These are phyloP conservation scores for Boletus bicolor DNA, from an alignment of 768 basidiomycete genomes.

Conservation along the genomic window DNA sequence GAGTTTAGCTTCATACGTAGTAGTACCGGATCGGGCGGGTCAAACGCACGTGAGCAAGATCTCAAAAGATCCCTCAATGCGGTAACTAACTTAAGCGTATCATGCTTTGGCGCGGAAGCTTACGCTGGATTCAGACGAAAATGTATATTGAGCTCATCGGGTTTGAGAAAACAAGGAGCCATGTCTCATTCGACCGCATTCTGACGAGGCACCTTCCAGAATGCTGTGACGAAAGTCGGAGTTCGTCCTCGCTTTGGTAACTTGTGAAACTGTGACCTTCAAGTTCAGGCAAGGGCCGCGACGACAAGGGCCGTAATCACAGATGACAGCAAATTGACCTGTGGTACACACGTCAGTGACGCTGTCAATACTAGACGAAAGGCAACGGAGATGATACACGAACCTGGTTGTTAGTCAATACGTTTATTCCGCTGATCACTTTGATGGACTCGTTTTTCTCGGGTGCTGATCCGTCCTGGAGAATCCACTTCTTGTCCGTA, in stretches of 20 bases:
- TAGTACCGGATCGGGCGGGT: not conserved
- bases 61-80: constrained; percentile 14
- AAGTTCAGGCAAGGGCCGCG: constrained; percentile 36
- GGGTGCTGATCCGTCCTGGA: constrained; percentile 50
- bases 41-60: constrained; percentile 20
- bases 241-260: not conserved
- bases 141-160: not conserved
- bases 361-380: constrained; percentile 1
- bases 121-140: not conserved
- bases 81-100: constrained; percentile 15
- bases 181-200: not conserved
- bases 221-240: not conserved
- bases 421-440: constrained; percentile 57
- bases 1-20: constrained; percentile 8
- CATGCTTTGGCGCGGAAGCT: not conserved
- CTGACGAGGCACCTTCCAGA: not conserved
- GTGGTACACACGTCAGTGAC: not conserved
- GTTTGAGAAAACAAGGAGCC: not conserved
- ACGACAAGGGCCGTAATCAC: constrained; percentile 36
- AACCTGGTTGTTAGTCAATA: constrained; percentile 86
- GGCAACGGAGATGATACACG: constrained; percentile 6
- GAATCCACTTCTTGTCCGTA: constrained; percentile 52
- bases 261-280: not conserved
- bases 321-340: constrained; percentile 48
- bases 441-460: constrained; percentile 46